Conservation (phyloP, 129 eudicot genomes). For the Lactuca saligna region DNA sequence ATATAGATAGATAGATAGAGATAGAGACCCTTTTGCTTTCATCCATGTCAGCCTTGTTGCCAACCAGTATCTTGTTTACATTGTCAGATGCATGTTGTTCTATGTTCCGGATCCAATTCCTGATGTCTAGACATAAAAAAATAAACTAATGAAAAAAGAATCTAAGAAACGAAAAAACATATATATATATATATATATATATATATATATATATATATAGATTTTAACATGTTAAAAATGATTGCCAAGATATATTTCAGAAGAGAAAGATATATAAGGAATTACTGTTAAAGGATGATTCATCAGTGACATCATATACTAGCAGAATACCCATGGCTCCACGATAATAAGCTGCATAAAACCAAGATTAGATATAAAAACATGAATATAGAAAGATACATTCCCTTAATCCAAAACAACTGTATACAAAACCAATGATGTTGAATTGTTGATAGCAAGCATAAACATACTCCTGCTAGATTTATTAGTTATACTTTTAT, state of each 20-base stretch:
- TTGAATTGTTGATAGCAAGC: not conserved
- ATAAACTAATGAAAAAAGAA: not conserved
- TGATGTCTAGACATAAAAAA: constrained; percentile 48
- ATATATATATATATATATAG: no score
- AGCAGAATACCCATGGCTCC: constrained; percentile 88
- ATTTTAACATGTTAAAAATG: constrained; percentile 12
- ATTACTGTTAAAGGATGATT: not conserved
- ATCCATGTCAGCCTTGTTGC: constrained; percentile 91
- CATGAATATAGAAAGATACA: not conserved
- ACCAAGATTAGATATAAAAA: not conserved
- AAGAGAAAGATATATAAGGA: not conserved
- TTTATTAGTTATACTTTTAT: constrained; percentile 1
- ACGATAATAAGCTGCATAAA: constrained; percentile 70
- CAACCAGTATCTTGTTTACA: constrained; percentile 73
- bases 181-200: no score
- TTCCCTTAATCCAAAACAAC: no score
- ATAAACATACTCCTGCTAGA: not conserved
- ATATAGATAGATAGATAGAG: not conserved
- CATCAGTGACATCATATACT: constrained; percentile 74
- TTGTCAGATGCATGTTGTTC: constrained; percentile 84
- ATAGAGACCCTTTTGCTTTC: constrained; percentile 70
- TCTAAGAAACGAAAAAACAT: not conserved
- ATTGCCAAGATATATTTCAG: constrained; percentile 63
- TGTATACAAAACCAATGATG: no score
- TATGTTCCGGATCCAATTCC: constrained; percentile 83